Evolutionary conservation across 1,139 yeast genomes (phyloP).

Genomic region (Suhomyces coccinellae): DNA sequence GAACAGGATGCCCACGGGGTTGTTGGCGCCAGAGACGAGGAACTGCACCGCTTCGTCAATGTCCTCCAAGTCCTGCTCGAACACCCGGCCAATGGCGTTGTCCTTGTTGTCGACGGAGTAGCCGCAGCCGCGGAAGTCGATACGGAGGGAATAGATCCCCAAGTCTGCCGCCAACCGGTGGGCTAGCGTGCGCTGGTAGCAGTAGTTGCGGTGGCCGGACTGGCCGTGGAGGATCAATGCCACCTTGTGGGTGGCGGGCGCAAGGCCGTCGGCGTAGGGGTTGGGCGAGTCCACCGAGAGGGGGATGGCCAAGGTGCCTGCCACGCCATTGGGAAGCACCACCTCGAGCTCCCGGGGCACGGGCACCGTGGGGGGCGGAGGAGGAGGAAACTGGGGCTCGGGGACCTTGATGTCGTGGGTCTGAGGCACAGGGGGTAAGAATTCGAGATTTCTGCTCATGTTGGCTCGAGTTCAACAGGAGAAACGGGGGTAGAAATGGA

Average conservation of each 20-base stretch:
- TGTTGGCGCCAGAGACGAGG: slow-evolving; percentile 34
- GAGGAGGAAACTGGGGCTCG: slow-evolving; percentile 4
- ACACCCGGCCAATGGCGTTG: slow-evolving; percentile 49
- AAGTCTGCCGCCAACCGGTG: slow-evolving; percentile 54
- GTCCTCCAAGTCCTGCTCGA: slow-evolving; percentile 68
- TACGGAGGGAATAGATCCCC: slow-evolving; percentile 67
- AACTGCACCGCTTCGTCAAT: slow-evolving; percentile 54
- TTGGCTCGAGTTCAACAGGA: not conserved
- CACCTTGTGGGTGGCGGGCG: slow-evolving; percentile 41
- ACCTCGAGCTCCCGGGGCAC: slow-evolving; percentile 40
- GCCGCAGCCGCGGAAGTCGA: slow-evolving; percentile 89
- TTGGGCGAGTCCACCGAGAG: slow-evolving; percentile 29
- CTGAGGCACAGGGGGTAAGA: not conserved
- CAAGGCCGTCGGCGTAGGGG: slow-evolving; percentile 27
- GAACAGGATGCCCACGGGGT: slow-evolving; percentile 41
- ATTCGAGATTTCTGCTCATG: not conserved
- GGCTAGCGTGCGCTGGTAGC: slow-evolving; percentile 69
- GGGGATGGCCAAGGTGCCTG: slow-evolving; percentile 44
- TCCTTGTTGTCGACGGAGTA: slow-evolving; percentile 59
- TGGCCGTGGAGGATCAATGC: slow-evolving; percentile 67
- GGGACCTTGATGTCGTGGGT: no score
- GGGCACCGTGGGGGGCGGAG: slow-evolving; percentile 4
- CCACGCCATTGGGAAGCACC: slow-evolving; percentile 36
- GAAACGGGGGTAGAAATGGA: no score
- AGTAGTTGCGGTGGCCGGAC: slow-evolving; percentile 80